A percentile compares a stretch with the other conserved stretches of the same genome.
phyloP scores from a whole-genome alignment of 2,329 filamentous ascomycete species.

The Geosmithia morbida region DNA sequence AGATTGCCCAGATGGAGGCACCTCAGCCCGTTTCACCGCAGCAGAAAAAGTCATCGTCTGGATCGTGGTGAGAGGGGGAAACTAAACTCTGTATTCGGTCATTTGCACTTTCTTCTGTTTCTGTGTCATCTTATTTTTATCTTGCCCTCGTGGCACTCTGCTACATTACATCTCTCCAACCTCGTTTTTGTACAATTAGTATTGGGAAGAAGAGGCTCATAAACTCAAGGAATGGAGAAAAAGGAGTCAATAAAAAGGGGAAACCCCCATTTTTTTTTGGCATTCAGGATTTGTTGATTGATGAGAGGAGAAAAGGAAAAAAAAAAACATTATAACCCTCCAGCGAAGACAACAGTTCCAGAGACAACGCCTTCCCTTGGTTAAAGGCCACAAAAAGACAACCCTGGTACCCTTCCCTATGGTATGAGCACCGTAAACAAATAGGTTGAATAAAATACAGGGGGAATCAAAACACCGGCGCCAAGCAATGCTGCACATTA shows the following conservation, averaged over 20 bases:
- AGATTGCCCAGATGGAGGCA: conserved; percentile 21
- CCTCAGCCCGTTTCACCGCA: background rate
- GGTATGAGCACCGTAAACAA: background rate
- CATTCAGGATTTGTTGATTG: background rate
- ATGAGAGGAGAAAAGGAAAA: background rate
- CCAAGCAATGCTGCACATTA: background rate
- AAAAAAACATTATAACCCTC: background rate
- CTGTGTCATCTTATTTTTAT: conserved; percentile 1
- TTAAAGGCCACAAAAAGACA: background rate
- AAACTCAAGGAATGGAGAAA: background rate
- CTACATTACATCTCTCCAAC: background rate
- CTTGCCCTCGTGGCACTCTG: background rate
- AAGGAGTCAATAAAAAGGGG: background rate
- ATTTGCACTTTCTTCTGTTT: background rate
- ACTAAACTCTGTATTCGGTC: background rate
- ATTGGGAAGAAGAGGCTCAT: background rate
- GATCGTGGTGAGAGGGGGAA: background rate
- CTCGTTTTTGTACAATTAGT: background rate
- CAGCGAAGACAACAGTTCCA: background rate
- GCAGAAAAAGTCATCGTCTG: background rate
- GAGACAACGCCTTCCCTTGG: background rate
- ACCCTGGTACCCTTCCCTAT: background rate
- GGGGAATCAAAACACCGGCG: background rate
- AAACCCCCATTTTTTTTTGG: background rate
- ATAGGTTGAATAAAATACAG: background rate